Base-by-base conservation (phyloP, 83 land plant species). In the Picea engelmannii region DNA sequence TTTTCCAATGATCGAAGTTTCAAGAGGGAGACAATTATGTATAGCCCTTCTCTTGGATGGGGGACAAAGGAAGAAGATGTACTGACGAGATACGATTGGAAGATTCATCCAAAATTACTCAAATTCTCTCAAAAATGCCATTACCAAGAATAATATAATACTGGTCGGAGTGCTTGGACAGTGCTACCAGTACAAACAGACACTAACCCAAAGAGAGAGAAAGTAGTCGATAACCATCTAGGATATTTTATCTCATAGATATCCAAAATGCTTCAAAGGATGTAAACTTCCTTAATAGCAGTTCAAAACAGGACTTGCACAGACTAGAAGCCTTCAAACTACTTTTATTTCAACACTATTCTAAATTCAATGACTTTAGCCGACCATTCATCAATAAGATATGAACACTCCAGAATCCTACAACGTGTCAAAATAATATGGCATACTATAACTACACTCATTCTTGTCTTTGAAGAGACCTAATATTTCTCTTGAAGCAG, bases 391-490 rank as follows among this genome's bases (percentile, higher is more conserved):
- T 42, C 55, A 71, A 42, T 47, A 71, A 71, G 44, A 40, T 18
- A 71, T 71, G 55, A 49, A 49, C 76, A 71, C 49, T 71, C 13
- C 42, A 71, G 76, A 71, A 42, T 42, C 55, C 44, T 71, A 44
- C 76, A 42, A 71, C 23, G 44, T 20, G 76, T 24, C 76, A 49
- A 40, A 71, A 21, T 71, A 38, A 71, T n/a, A 44, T 40, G 42
- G 44, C 76, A 71, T 49, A 40, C 76, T 71, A 71, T n/a, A 71
- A 71, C 42, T 71, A 71, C 52, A 71, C 52, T 68, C 73, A 42
- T 18, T 40, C 76, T 71, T 20, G 52, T 40, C 76, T 71, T 20
- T 23, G 44, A 71, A 42, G 76, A 71, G 44, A 71, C n/a, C 4
- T 55, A 40, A 71, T 23, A 10, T 71, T 44, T 71, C 44, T 6